Percentiles rank a stretch among this genome's conserved stretches.
Evolutionary conservation across 352 stramenopile species (phyloP).

Genomic region (Globisporangium orthogonon): DNA sequence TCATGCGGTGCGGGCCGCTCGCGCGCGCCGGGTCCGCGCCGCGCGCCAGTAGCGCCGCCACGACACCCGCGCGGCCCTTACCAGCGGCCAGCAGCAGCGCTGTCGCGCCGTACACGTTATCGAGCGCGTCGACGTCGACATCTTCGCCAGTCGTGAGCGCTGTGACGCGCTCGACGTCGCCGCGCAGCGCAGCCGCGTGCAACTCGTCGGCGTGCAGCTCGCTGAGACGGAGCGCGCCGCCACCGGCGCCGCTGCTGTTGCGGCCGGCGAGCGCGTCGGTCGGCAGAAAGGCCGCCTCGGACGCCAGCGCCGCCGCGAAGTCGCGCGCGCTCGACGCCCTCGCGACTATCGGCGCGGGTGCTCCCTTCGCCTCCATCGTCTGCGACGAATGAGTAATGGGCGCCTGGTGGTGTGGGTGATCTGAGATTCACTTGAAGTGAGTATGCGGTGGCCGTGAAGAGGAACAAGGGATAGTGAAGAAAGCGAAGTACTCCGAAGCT

Average conservation of each 20-base stretch:
- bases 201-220: conserved; percentile 8
- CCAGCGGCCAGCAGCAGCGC: conserved; percentile 13
- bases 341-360: conserved; percentile 4
- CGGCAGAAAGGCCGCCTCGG: conserved; percentile 11
- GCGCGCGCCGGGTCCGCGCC: conserved; percentile 7
- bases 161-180: conserved; percentile 6
- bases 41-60: conserved; percentile 8
- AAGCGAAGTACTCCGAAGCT: neutral
- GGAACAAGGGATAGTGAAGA: neutral
- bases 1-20: conserved; percentile 8
- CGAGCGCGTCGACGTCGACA: conserved; percentile 8
- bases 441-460: too few species aligned
- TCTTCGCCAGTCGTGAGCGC: conserved; percentile 2
- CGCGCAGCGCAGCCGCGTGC: conserved; percentile 9
- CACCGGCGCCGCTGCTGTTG: neutral
- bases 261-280: conserved; percentile 7
- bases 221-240: conserved; percentile 5
- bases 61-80: conserved; percentile 8
- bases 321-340: conserved; percentile 14
- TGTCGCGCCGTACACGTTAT: conserved; percentile 6
- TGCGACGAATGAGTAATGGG: neutral
- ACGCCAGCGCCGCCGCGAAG: conserved; percentile 8
- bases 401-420: neutral
- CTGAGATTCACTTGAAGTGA: neutral
- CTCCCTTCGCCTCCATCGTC: neutral